Base-by-base conservation (phyloP, 257 asterid species). In the Solanum medicagineum region DNA sequence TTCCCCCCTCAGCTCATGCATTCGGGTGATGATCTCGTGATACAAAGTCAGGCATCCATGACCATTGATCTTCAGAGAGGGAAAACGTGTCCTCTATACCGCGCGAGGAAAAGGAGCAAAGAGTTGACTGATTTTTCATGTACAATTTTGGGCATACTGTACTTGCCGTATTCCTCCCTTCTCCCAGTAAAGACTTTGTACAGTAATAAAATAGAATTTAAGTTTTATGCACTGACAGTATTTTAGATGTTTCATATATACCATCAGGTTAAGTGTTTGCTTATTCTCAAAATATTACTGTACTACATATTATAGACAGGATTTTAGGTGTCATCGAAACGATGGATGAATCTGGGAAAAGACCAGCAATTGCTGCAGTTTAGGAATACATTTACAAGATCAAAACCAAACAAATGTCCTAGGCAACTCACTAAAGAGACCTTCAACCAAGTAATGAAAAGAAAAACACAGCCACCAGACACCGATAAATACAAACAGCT, bases 1-100 rank as follows among this genome's bases (percentile, higher is more conserved):
- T 95, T 81, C 94, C 94, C 32, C 90, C 86, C 14, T 70, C 93
- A 8, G 81, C 84, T 84, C 86, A 75, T 84, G 86, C 89, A 49
- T 89, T 93, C 88, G 51, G 81, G 57, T 66, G 80, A 74, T 54
- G 45, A 68, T 83, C 83, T 51, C 47, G 7, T 63, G 16, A 49
- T 16, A 77, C 13, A 51, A 77, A 74, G 10, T 47, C 17, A 29
- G 81, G 36, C 81, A 12, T 77, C 15, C 47, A 53, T 16, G 62
- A 24, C 16, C 45, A 53, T 77, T 77, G 26, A 77, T 77, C 45
- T 51, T 77, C 13, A 75, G 24, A 77, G 5, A 51, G 63, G 22
- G 59, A n/a, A 24, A 75, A 51, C 4, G 15, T 51, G 63, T 16
- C 83, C 26, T 53, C 65, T 53, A 49, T 14, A 77, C 36, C 3